Conservation (phyloP, 768 basidiomycete genomes). For the Agaricus bisporus region DNA sequence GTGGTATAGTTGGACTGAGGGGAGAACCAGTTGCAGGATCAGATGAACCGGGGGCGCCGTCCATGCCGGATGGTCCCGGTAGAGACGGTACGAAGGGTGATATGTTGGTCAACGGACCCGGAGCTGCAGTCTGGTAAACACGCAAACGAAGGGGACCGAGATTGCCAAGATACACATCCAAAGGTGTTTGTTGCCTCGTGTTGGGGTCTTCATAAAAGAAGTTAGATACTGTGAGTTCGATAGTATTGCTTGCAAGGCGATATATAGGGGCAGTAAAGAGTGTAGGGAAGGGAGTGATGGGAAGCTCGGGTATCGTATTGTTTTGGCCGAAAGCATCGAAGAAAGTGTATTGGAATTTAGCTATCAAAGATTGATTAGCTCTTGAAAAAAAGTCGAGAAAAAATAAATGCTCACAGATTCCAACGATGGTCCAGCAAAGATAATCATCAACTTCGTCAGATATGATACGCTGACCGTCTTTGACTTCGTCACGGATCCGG, state of each 20-base stretch:
- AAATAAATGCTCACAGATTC: slow-evolving; percentile 65
- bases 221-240: slow-evolving; percentile 83
- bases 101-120: slow-evolving; percentile 61
- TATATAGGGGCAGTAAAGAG: slow-evolving; percentile 77
- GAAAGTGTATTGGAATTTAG: slow-evolving; percentile 93
- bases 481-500: slow-evolving; percentile 75
- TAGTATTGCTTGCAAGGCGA: slow-evolving; percentile 60
- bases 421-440: slow-evolving; percentile 93
- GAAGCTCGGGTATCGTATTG: slow-evolving; percentile 65
- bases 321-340: slow-evolving; percentile 86
- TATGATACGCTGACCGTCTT: slow-evolving; percentile 67
- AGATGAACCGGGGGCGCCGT: slow-evolving; percentile 22
- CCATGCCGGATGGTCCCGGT: slow-evolving; percentile 29
- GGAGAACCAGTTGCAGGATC: slow-evolving; percentile 22
- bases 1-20: slow-evolving; percentile 21
- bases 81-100: slow-evolving; percentile 52
- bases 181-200: slow-evolving; percentile 55
- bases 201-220: slow-evolving; percentile 80
- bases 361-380: slow-evolving; percentile 31
- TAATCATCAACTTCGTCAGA: slow-evolving; percentile 93
- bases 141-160: slow-evolving; percentile 80
- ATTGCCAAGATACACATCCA: slow-evolving; percentile 87
- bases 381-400: background rate
- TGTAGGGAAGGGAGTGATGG: slow-evolving; percentile 88
- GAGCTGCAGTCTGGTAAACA: slow-evolving; percentile 66